A percentile compares a stretch with the other conserved stretches of the same genome.
Evolutionary conservation across 371 early-diverging fungal species (phyloP).

Genomic region (Cokeromyces recurvatus): DNA sequence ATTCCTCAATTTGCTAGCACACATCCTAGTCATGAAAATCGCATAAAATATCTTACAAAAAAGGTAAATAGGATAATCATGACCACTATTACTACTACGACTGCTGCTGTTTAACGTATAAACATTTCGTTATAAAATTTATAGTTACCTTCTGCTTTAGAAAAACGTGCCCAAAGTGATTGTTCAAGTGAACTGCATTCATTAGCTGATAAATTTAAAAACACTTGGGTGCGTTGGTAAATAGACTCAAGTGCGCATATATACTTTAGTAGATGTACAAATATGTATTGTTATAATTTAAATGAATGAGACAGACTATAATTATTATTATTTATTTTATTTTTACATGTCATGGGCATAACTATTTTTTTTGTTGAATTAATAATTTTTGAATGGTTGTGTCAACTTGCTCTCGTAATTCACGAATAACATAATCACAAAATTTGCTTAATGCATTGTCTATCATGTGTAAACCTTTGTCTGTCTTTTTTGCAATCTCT

Average conservation of each 20-base stretch:
- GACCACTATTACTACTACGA: too few relatives aligned
- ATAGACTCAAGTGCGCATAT: too few relatives aligned
- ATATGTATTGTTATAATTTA: too few relatives aligned
- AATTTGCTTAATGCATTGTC: slow-evolving; percentile 18
- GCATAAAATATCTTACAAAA: slow-evolving; percentile 65
- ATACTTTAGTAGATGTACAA: too few relatives aligned
- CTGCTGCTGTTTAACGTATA: too few relatives aligned
- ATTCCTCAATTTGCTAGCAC: slow-evolving; percentile 75
- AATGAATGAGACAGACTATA: too few relatives aligned
- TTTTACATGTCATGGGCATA: too few relatives aligned
- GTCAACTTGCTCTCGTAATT: slow-evolving; percentile 26
- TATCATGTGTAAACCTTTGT: slow-evolving; percentile 33
- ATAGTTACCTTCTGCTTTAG: slow-evolving; percentile 34
- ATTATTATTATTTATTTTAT: too few relatives aligned
- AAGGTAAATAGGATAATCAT: slow-evolving; percentile 27
- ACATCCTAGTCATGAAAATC: slow-evolving; percentile 75
- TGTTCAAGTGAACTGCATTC: slow-evolving; percentile 29
- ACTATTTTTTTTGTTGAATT: too few relatives aligned
- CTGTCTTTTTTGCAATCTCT: slow-evolving; percentile 54
- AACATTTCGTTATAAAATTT: not conserved
- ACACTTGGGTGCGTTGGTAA: slow-evolving; percentile 33
- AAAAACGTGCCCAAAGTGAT: slow-evolving; percentile 29
- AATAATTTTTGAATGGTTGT: too few relatives aligned
- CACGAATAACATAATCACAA: slow-evolving; percentile 28
- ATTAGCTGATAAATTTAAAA: slow-evolving; percentile 32